Evolutionary conservation across 805 yeast genomes (phyloP).

Genomic region (Metschnikowia bowlesiae): DNA sequence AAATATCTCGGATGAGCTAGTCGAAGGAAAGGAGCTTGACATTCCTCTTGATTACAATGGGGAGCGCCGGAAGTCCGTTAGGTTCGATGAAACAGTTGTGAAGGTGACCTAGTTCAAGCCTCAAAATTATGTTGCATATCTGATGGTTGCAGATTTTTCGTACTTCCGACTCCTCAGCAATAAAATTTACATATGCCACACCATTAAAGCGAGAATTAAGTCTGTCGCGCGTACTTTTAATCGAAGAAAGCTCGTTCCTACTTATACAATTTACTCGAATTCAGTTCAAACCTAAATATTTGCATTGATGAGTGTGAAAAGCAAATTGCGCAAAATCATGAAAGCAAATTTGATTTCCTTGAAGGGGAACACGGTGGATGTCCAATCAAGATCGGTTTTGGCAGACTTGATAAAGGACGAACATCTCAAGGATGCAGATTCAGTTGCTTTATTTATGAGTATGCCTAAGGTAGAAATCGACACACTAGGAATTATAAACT

Average conservation of each 20-base stretch:
- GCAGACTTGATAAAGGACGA: slow-evolving; percentile 20
- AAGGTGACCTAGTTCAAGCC: slow-evolving; percentile 2
- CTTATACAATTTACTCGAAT: background rate
- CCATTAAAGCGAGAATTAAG: background rate
- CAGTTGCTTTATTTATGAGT: slow-evolving; percentile 67
- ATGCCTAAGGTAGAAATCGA: slow-evolving; percentile 70
- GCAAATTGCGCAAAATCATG: slow-evolving; percentile 22
- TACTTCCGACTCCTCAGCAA: background rate
- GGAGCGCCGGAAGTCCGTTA: slow-evolving; percentile 58
- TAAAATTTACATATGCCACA: background rate
- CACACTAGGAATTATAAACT: slow-evolving; percentile 50
- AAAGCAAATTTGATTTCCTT: slow-evolving; percentile 20
- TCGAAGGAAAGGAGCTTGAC: slow-evolving; percentile 39
- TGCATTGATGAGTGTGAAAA: slow-evolving; percentile 18
- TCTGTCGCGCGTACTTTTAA: background rate
- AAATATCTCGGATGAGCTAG: slow-evolving; percentile 35
- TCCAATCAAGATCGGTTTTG: slow-evolving; percentile 26
- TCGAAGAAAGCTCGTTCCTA: background rate
- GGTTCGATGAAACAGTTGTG: slow-evolving; percentile 58
- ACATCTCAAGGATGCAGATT: slow-evolving; percentile 41
- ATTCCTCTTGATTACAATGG: slow-evolving; percentile 36
- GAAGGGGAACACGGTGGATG: slow-evolving; percentile 11
- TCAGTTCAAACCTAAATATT: background rate
- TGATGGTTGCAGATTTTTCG: background rate
- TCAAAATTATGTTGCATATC: background rate